Evolutionary conservation across 768 basidiomycete species (phyloP).

Genomic region (Auricularia sp.): DNA sequence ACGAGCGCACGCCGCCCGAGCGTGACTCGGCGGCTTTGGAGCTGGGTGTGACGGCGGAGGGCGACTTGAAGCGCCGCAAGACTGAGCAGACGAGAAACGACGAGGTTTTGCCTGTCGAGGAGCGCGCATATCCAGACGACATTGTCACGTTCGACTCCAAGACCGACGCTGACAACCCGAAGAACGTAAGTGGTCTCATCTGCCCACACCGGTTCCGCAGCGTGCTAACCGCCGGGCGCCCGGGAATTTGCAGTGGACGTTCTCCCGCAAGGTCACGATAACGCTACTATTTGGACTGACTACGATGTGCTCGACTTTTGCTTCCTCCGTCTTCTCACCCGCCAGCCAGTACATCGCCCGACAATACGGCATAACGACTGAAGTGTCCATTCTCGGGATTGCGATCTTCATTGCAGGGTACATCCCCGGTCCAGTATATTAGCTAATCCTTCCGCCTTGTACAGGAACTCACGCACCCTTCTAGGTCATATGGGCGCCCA

Average conservation of each 20-base stretch:
- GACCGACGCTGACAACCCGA: constrained; percentile 19
- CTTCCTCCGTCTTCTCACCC: constrained; percentile 20
- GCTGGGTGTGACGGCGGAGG: not conserved
- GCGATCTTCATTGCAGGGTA: constrained; percentile 9
- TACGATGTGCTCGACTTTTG: constrained; percentile 24
- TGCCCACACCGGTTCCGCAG: too few relatives aligned
- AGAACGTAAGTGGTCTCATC: constrained; percentile 10
- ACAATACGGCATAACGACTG: constrained; percentile 16
- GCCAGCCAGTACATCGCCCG: constrained; percentile 13
- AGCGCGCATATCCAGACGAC: constrained; percentile 13
- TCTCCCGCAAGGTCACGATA: constrained; percentile 12
- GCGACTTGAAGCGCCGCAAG: not conserved
- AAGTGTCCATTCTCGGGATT: constrained; percentile 21
- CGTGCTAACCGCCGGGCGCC: too few relatives aligned
- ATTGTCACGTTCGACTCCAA: constrained; percentile 14
- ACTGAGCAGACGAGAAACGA: not conserved
- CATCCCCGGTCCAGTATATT: constrained; percentile 13
- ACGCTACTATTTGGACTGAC: constrained; percentile 19
- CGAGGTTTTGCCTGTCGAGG: not conserved
- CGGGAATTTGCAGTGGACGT: constrained; percentile 5
- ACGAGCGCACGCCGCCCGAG: too few relatives aligned
- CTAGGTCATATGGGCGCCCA: constrained; percentile 14
- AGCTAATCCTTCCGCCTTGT: too few relatives aligned
- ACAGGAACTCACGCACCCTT: too few relatives aligned
- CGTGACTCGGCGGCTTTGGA: not conserved